These are phyloP conservation scores for Citrus unshiu DNA, from an alignment of 345 rosid species.

Conservation along the genomic window DNA sequence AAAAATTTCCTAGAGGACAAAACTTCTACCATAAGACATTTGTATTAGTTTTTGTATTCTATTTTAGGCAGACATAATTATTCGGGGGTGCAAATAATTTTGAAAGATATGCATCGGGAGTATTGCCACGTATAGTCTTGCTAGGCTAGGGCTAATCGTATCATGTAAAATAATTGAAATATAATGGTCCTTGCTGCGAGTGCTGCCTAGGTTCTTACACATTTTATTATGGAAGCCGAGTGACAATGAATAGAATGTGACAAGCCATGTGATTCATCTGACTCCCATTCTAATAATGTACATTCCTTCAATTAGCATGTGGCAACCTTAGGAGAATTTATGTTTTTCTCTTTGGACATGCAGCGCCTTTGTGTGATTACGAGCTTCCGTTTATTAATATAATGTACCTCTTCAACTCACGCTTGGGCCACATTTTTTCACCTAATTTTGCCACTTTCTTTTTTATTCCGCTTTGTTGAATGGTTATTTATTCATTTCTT, in stretches of 20 bases:
- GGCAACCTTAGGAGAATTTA: neutral
- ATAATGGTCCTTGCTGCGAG: neutral
- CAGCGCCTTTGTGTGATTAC: neutral
- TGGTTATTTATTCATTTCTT: too few relatives aligned
- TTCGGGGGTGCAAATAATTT: too few relatives aligned
- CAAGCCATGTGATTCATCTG: slow-evolving; percentile 24
- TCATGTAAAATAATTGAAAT: neutral
- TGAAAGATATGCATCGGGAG: neutral
- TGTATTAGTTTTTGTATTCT: too few relatives aligned
- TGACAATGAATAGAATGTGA: slow-evolving; percentile 9
- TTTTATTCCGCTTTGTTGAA: neutral
- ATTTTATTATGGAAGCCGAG: neutral
- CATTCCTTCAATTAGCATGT: neutral
- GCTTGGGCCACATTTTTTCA: neutral
- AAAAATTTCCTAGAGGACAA: too few relatives aligned
- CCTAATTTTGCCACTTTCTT: too few relatives aligned
- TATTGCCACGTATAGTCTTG: neutral
- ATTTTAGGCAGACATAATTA: too few relatives aligned
- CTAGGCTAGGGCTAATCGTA: neutral
- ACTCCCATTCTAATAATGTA: slow-evolving; percentile 4
- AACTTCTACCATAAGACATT: too few relatives aligned
- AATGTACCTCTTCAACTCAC: neutral
- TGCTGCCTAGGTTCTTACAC: slow-evolving; percentile 6
- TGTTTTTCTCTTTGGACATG: neutral
- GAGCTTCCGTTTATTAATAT: neutral